These are phyloP conservation scores for Suillus subalutaceus DNA, from an alignment of 768 basidiomycete genomes.

Conservation along the genomic window DNA sequence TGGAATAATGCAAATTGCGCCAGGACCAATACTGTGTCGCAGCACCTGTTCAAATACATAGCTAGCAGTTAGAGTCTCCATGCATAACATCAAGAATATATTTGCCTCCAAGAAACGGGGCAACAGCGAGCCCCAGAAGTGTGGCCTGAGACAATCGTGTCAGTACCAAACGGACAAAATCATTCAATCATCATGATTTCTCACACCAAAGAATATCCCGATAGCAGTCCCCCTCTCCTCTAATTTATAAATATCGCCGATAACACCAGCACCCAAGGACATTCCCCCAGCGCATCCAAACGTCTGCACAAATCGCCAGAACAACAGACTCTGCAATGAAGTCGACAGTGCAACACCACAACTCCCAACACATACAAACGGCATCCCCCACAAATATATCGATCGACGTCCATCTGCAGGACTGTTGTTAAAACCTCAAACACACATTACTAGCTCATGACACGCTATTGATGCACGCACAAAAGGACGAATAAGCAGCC, in stretches of 20 bases:
- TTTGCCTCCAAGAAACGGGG: slow-evolving; percentile 55
- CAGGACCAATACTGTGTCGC: slow-evolving; percentile 60
- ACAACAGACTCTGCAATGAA: slow-evolving; percentile 50
- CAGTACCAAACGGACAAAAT: background rate
- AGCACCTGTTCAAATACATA: slow-evolving; percentile 32
- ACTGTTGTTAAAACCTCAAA: background rate
- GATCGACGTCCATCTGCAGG: slow-evolving; percentile 59
- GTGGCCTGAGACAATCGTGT: slow-evolving; percentile 25
- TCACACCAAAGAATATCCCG: slow-evolving; percentile 54
- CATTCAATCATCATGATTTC: slow-evolving; percentile 11
- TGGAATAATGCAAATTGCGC: slow-evolving; percentile 51
- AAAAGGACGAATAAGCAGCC: slow-evolving; percentile 50
- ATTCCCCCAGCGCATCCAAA: slow-evolving; percentile 56
- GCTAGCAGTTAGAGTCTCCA: background rate
- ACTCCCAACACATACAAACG: slow-evolving; percentile 56
- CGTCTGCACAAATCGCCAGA: slow-evolving; percentile 62
- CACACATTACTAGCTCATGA: slow-evolving; percentile 13
- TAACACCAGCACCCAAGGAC: slow-evolving; percentile 57
- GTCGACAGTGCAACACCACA: slow-evolving; percentile 54
- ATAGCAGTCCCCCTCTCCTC: slow-evolving; percentile 55
- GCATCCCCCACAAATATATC: slow-evolving; percentile 49
- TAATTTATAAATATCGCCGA: slow-evolving; percentile 60
- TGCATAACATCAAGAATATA: background rate
- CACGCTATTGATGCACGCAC: slow-evolving; percentile 23
- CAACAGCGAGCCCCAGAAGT: slow-evolving; percentile 57